Conservation (phyloP, 345 rosid species). For the Citrus australasica region DNA sequence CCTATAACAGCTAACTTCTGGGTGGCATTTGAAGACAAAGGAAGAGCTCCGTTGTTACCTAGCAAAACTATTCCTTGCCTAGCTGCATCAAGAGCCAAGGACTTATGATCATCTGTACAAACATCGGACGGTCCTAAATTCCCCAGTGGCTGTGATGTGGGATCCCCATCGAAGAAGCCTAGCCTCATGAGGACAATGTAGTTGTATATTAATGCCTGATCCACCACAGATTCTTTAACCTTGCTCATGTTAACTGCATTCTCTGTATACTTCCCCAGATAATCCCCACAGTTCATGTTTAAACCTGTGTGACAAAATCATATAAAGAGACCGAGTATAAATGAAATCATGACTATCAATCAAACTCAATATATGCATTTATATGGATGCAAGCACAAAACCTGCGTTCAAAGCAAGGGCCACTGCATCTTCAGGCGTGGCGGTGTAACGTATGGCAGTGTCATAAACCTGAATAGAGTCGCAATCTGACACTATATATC, state of each 20-base stretch:
- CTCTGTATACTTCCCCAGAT: conserved; percentile 34
- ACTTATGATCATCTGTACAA: conserved; percentile 35
- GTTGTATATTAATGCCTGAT: conserved; percentile 39
- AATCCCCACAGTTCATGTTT: conserved; percentile 49
- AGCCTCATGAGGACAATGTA: conserved; percentile 45
- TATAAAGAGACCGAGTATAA: not conserved
- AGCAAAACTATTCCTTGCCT: conserved; percentile 49
- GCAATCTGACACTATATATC: conserved; percentile 57
- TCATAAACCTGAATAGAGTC: conserved; percentile 52
- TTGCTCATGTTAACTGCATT: conserved; percentile 33
- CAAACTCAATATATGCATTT: not conserved
- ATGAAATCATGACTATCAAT: not conserved
- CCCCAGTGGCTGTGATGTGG: conserved; percentile 31
- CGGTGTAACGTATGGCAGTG: conserved; percentile 28
- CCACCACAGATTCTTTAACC: conserved; percentile 38
- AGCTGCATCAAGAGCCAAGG: conserved; percentile 44
- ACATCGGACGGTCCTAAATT: conserved; percentile 48
- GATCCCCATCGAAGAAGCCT: conserved; percentile 56
- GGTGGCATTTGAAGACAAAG: conserved; percentile 26
- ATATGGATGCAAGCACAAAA: not conserved
- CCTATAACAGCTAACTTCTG: conserved; percentile 36
- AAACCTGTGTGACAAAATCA: conserved; percentile 28
- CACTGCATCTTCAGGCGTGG: conserved; percentile 60
- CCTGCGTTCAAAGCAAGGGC: conserved; percentile 48
- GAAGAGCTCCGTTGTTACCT: conserved; percentile 40